A percentile compares a stretch with the other conserved stretches of the same genome.
These are phyloP conservation scores for Colletotrichum sp. DNA, from an alignment of 2,329 filamentous ascomycete species.

Conservation along the genomic window DNA sequence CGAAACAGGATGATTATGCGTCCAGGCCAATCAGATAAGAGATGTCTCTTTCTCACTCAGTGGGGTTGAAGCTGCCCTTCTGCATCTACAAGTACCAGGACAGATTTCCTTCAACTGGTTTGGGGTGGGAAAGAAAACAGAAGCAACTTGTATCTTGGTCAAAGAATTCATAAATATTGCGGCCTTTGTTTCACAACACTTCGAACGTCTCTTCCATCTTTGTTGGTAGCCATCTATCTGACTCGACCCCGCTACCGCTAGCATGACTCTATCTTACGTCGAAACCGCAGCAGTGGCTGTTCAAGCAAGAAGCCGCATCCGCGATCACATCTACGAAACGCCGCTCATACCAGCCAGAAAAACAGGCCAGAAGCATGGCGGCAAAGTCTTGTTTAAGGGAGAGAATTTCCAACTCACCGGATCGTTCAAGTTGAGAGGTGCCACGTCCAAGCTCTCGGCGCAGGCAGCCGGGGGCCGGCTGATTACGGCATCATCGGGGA, in stretches of 20 bases:
- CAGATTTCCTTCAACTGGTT: background rate
- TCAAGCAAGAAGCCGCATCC: constrained; percentile 20
- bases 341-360: constrained; percentile 21
- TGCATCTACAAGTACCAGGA: background rate
- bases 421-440: constrained; percentile 29
- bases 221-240: background rate
- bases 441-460: constrained; percentile 27
- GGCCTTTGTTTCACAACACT: background rate
- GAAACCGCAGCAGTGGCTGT: constrained; percentile 19
- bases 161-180: background rate
- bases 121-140: rapidly evolving
- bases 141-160: background rate
- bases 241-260: background rate
- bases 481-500: constrained; percentile 26
- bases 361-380: background rate
- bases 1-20: background rate
- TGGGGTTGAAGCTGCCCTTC: background rate
- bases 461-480: background rate
- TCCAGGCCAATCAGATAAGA: background rate
- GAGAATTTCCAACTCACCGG: constrained; percentile 29
- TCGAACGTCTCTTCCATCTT: background rate
- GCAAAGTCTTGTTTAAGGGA: constrained; percentile 26
- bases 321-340: constrained; percentile 24
- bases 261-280: background rate
- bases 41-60: background rate